phyloP scores from a whole-genome alignment of 1,139 yeast genomes.

The Meyerozyma elateridarum region DNA sequence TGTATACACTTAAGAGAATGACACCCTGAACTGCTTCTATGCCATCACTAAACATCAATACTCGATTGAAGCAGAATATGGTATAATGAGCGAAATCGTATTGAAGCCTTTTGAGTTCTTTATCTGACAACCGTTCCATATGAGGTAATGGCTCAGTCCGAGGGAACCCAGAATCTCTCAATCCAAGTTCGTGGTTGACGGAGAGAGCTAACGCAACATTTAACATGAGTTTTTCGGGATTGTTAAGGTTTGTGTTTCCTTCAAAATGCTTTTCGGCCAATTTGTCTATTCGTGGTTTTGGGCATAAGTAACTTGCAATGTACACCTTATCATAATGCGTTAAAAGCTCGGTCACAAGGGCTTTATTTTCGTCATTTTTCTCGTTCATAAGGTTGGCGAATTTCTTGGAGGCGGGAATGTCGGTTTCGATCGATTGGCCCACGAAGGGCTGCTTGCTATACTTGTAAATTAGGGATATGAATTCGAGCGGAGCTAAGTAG shows the following conservation, averaged over 20 bases:
- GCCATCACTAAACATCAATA: constrained; percentile 48
- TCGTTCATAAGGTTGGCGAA: too few relatives aligned
- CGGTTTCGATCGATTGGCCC: too few relatives aligned
- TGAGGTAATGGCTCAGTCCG: not conserved
- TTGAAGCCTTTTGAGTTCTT: constrained; percentile 17
- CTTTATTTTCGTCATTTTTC: too few relatives aligned
- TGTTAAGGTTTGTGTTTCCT: constrained; percentile 4
- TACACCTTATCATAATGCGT: constrained; percentile 7
- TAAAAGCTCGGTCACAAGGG: constrained; percentile 8
- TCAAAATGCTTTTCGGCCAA: constrained; percentile 7
- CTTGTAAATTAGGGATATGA: not conserved
- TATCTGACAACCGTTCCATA: constrained; percentile 2
- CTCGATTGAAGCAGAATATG: constrained; percentile 44
- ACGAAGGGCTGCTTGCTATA: constrained; percentile 4
- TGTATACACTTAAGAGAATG: constrained; percentile 38
- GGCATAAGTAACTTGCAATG: constrained; percentile 8
- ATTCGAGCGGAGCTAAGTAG: constrained; percentile 18
- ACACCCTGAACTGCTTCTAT: constrained; percentile 46
- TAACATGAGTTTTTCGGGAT: constrained; percentile 14
- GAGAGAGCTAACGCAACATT: constrained; percentile 10
- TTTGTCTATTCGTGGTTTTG: constrained; percentile 4
- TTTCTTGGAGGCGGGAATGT: too few relatives aligned
- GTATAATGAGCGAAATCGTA: constrained; percentile 30
- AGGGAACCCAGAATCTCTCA: constrained; percentile 3
- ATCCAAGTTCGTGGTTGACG: constrained; percentile 6